Conservation (phyloP, 768 basidiomycete species). For the Hydnum rufescens region DNA sequence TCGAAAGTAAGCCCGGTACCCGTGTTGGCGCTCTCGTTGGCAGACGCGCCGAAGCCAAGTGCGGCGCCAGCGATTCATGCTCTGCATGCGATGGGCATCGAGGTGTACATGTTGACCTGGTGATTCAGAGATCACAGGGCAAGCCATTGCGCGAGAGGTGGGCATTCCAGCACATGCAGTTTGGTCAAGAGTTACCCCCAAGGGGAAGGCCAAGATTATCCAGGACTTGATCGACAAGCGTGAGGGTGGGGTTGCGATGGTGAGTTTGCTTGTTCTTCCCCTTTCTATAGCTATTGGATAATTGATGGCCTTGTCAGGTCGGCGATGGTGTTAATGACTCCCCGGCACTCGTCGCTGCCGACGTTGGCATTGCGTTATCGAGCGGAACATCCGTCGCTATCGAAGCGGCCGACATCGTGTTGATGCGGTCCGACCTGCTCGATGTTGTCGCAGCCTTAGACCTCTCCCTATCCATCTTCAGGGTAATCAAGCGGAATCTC, state of each 20-base stretch:
- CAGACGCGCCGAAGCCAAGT: conserved; percentile 74
- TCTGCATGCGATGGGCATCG: conserved; percentile 74
- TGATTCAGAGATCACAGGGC: conserved; percentile 67
- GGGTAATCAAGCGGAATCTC: conserved; percentile 80
- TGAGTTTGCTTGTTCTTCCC: conserved; percentile 19
- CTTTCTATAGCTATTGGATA: not conserved
- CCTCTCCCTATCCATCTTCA: conserved; percentile 73
- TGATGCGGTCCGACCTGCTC: conserved; percentile 90
- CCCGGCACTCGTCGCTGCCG: conserved; percentile 86
- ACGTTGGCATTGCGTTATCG: conserved; percentile 89
- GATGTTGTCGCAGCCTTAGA: conserved; percentile 95
- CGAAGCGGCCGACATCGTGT: conserved; percentile 93
- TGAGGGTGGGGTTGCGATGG: conserved; percentile 75
- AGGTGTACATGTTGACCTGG: conserved; percentile 90
- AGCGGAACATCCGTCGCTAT: conserved; percentile 94
- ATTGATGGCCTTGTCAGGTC: conserved; percentile 31
- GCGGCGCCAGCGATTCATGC: conserved; percentile 67
- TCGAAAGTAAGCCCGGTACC: conserved; percentile 30
- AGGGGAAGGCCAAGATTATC: conserved; percentile 80
- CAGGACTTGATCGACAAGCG: conserved; percentile 57
- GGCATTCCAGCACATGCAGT: conserved; percentile 71
- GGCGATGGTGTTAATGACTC: conserved; percentile 99
- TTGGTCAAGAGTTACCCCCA: conserved; percentile 85
- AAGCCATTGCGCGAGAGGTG: conserved; percentile 75
- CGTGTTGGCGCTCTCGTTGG: conserved; percentile 61